Conservation (phyloP, 179 eudicot genomes). For the Heliamphora pulchella region DNA sequence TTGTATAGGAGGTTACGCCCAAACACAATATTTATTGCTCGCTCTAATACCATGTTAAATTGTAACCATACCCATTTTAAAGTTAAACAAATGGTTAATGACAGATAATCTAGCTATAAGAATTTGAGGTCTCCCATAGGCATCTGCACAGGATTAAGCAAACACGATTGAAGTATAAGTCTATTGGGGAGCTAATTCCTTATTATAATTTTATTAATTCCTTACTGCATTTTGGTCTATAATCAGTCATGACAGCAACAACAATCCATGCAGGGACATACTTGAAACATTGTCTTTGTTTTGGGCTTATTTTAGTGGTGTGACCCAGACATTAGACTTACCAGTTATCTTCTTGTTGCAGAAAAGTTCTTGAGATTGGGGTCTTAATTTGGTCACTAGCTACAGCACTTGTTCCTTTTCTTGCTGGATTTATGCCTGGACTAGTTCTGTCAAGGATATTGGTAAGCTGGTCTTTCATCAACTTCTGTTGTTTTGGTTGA, state of each 20-base stretch:
- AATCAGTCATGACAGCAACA: not conserved
- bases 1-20: no score
- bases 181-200: not conserved
- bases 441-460: constrained; percentile 71
- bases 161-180: no score
- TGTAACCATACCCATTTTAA: no score
- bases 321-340: not conserved
- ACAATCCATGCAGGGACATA: not conserved
- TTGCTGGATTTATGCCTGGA: constrained; percentile 94
- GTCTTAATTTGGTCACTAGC: constrained; percentile 90
- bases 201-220: not conserved
- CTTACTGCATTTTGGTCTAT: not conserved
- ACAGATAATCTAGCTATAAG: not conserved
- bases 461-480: constrained; percentile 37
- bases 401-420: constrained; percentile 74
- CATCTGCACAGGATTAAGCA: not conserved
- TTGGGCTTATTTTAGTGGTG: not conserved
- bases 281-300: not conserved
- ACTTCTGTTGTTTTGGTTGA: not conserved
- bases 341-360: constrained; percentile 26
- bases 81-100: not conserved
- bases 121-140: not conserved
- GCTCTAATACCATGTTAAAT: no score
- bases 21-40: no score
- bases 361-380: constrained; percentile 78